A percentile compares a stretch with the other conserved stretches of the same genome.
Evolutionary conservation across 140 eudicot genomes (phyloP).

Genomic region (Oenanthe javanica): DNA sequence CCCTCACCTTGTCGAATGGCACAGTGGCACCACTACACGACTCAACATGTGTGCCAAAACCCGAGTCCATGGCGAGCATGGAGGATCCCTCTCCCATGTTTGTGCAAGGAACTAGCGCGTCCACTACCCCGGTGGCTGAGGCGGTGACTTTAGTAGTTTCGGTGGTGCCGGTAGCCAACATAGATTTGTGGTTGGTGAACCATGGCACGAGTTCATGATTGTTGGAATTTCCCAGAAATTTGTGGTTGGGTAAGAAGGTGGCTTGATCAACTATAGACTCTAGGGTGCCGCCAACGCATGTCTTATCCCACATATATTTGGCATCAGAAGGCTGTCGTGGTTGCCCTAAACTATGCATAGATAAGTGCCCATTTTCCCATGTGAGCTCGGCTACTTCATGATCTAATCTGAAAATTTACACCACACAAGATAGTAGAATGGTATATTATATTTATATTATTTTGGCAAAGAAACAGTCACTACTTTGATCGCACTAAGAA

Average conservation of each 20-base stretch:
- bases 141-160: constrained; percentile 9
- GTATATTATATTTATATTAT: no score
- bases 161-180: constrained; percentile 16
- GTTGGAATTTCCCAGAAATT: background rate
- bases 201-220: constrained; percentile 44
- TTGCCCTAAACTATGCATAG: constrained; percentile 54
- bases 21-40: constrained; percentile 43
- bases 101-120: constrained; percentile 64
- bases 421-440: background rate
- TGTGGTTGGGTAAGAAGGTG: constrained; percentile 31
- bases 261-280: constrained; percentile 90
- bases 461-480: background rate
- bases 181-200: constrained; percentile 28
- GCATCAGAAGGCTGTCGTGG: constrained; percentile 40
- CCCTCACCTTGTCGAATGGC: constrained; percentile 13
- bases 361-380: constrained; percentile 80
- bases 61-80: constrained; percentile 18
- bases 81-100: constrained; percentile 15
- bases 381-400: constrained; percentile 70
- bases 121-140: constrained; percentile 39
- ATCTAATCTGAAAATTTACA: constrained; percentile 41
- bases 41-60: constrained; percentile 32
- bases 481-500: background rate
- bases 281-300: constrained; percentile 62
- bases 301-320: constrained; percentile 36